A percentile compares a stretch with the other conserved stretches of the same genome.
phyloP scores from a whole-genome alignment of 345 rosid genomes.

The Eucalyptus tenuipes region DNA sequence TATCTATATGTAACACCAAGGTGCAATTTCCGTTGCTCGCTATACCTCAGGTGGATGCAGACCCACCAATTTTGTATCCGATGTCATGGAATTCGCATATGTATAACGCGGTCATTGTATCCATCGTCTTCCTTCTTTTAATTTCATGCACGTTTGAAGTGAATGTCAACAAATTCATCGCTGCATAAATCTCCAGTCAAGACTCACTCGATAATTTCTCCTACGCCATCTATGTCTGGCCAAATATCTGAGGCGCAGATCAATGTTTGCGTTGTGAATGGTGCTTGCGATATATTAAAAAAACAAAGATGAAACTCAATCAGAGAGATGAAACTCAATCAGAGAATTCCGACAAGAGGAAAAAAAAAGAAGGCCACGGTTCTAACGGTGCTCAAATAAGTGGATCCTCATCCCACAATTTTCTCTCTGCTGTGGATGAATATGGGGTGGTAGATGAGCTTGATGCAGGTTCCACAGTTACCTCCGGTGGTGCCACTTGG shows the following conservation, averaged over 20 bases:
- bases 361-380: background rate
- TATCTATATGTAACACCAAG: background rate
- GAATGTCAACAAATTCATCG: background rate
- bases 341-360: background rate
- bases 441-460: background rate
- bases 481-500: background rate
- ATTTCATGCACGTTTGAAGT: background rate
- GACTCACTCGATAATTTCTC: background rate
- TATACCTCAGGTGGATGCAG: background rate
- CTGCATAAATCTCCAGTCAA: background rate
- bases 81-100: background rate
- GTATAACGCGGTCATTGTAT: background rate
- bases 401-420: background rate
- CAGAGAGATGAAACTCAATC: background rate
- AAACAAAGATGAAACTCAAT: background rate
- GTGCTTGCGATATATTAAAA: background rate
- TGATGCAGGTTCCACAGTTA: background rate
- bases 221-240: background rate
- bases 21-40: background rate
- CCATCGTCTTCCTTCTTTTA: background rate
- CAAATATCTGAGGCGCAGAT: background rate
- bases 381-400: background rate
- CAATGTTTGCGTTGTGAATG: background rate
- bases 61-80: background rate
- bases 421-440: background rate